Evolutionary conservation across 331 rosid species (phyloP).

Genomic region (Malus hybrid): DNA sequence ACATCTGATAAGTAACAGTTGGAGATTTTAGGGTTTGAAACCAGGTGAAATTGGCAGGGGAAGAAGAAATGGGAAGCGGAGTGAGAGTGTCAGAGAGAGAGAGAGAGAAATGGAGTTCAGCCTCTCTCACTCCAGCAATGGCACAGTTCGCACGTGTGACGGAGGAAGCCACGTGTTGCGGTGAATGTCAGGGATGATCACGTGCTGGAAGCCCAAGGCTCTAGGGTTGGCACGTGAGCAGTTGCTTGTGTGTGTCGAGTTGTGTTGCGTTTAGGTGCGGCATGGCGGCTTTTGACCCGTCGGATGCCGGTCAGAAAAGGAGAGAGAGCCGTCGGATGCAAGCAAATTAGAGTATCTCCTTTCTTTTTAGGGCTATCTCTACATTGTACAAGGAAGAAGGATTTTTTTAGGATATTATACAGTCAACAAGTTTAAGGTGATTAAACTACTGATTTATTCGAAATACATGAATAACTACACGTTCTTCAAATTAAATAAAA

Average conservation of each 20-base stretch:
- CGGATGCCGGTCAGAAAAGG: neutral
- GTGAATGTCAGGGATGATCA: constrained; percentile 4
- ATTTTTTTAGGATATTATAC: too few species aligned
- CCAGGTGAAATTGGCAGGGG: neutral
- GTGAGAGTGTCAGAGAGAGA: neutral
- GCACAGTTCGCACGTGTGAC: constrained; percentile 15
- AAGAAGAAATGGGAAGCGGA: neutral
- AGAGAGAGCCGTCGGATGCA: neutral
- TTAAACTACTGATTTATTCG: too few species aligned
- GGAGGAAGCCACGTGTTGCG: neutral
- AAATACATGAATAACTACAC: too few species aligned
- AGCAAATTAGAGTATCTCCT: neutral
- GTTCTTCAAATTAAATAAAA: too few species aligned
- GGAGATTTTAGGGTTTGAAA: neutral
- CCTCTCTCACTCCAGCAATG: neutral
- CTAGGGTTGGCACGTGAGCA: constrained; percentile 9
- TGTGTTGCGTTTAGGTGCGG: neutral
- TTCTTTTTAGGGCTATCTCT: neutral
- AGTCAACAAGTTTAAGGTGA: too few species aligned
- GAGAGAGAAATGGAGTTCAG: neutral
- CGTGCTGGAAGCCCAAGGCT: constrained; percentile 1
- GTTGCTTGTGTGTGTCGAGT: constrained; percentile 9
- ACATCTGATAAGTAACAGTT: constrained; percentile 7
- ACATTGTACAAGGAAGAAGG: neutral
- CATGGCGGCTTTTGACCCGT: constrained; percentile 12